Percentiles rank a stretch among this genome's conserved stretches.
Conservation (phyloP, 495 filamentous ascomycete species). For the Chaetomium cochliodes region DNA sequence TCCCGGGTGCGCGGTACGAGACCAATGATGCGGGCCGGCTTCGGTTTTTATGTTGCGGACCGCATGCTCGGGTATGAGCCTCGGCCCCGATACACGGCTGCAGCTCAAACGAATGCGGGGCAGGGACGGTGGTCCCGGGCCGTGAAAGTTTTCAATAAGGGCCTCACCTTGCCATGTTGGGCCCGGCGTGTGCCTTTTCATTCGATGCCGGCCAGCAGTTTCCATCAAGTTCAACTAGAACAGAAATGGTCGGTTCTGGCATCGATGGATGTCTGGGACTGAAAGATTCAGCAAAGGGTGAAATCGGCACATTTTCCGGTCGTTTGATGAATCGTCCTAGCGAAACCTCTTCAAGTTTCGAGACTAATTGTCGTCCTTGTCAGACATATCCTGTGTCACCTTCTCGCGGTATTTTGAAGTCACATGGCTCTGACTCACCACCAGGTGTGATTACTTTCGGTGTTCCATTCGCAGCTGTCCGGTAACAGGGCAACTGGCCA, state of each 20-base stretch:
- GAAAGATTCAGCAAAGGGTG: neutral
- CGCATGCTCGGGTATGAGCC: no score
- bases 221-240: neutral
- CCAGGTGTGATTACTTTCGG: neutral
- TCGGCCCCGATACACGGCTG: no score
- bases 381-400: neutral
- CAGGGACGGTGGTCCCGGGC: no score
- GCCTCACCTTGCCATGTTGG: neutral
- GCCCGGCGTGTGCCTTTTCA: neutral
- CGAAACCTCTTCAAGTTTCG: neutral
- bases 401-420: neutral
- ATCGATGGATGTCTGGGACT: neutral
- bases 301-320: neutral
- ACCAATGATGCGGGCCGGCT: neutral
- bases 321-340: neutral
- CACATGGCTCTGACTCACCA: neutral
- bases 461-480: neutral
- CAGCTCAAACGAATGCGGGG: no score
- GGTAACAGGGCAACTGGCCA: no score
- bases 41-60: no score
- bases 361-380: neutral
- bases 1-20: neutral
- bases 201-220: neutral
- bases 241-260: neutral
- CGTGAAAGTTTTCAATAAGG: no score